Base-by-base conservation (phyloP, 257 asterid genomes). In the Rhazya stricta region DNA sequence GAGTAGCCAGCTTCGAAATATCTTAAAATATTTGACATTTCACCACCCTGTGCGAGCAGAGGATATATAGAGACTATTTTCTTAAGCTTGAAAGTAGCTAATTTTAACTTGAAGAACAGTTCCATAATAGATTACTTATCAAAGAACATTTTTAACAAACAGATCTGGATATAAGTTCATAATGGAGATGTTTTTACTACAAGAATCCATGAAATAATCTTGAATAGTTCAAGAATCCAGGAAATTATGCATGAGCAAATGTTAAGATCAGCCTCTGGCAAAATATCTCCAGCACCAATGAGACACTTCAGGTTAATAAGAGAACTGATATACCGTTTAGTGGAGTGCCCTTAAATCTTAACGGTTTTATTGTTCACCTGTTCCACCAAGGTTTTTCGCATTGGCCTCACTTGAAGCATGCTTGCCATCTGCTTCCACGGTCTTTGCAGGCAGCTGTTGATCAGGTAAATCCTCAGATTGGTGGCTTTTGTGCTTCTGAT, bases 401-500 rank as follows among this genome's bases (percentile, higher is more conserved):
- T 16, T 58, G 2, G 29, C 29, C 46, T 9, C 63, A 48, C 25
- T 57, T 67, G 36, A 6, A 57, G 37, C 25, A 43, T 21, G 58
- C 25, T 79, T 67, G 12, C 78, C 75, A 73, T 57, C 74, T 13
- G 74, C 67, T 43, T 53, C 74, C 19, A 9, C 25, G 46, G 57
- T 43, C 54, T 67, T 72, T 21, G 32, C 78, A 53, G 69, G 69
- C 51, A 25, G 60, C 81, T 41, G 74, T 8, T 30, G 29, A n/a
- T 72, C 73, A 23, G 50, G 32, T 12, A 43, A 5, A 29, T 29
- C 65, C 23, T 69, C 74, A 13, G 61, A 39, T 3, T 43, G 61
- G 36, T 48, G 54, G 58, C 30, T 23, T 6, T 19, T 71, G 67
- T 54, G 45, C 69, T 53, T 65, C 50, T 70, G 78, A 7, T 78